Percentiles rank a stretch among this genome's conserved stretches.
Evolutionary conservation across 371 early-diverging fungal genomes (phyloP).

Genomic region (Lichtheimia hyalospora): DNA sequence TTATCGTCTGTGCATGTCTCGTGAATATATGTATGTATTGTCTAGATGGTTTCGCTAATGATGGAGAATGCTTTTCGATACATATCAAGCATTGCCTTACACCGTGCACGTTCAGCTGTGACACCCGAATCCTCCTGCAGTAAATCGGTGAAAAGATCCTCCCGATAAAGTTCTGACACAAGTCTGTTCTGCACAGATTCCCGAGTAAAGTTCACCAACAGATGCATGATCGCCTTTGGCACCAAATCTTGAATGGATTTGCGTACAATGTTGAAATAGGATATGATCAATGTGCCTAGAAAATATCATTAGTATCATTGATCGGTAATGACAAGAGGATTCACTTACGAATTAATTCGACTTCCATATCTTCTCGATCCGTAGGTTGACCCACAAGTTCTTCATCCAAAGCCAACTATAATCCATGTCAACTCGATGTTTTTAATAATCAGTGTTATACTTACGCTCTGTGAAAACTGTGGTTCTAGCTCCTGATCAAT

Average conservation of each 20-base stretch:
- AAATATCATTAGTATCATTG: not conserved
- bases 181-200: constrained; percentile 81
- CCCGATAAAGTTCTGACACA: constrained; percentile 82
- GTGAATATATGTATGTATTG: not conserved
- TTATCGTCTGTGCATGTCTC: no score
- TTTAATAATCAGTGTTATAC: not conserved
- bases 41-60: constrained; percentile 71
- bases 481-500: constrained; percentile 4
- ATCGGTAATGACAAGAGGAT: not conserved
- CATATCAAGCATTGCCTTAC: constrained; percentile 75
- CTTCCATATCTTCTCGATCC: constrained; percentile 81
- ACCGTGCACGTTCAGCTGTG: constrained; percentile 74
- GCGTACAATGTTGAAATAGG: constrained; percentile 87
- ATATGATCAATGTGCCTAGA: constrained; percentile 67
- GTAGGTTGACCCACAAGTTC: constrained; percentile 19
- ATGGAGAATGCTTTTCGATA: constrained; percentile 79
- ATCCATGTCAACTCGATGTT: not conserved
- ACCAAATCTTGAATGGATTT: constrained; percentile 87
- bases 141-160: constrained; percentile 69
- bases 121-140: constrained; percentile 79
- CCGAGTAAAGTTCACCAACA: constrained; percentile 77
- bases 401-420: constrained; percentile 11
- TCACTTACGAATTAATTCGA: constrained; percentile 74
- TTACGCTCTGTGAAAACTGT: not conserved
- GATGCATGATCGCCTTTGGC: constrained; percentile 92